Percentiles rank a stretch among this genome's conserved stretches.
Conservation (phyloP, 2,329 filamentous ascomycete species). For the Talaromyces albobiverticillius region DNA sequence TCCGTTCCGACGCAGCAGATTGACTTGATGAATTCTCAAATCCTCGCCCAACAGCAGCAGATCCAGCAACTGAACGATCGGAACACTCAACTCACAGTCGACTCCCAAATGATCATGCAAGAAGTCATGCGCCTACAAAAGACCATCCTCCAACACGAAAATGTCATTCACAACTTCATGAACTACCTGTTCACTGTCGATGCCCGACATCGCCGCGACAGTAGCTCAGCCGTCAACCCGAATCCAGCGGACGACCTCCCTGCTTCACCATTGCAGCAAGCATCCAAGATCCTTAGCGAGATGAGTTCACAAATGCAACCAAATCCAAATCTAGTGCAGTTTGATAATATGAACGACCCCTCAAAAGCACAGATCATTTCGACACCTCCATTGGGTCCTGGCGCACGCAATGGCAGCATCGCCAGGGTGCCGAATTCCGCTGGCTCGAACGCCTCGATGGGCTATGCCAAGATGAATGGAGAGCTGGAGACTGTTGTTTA, state of each 20-base stretch:
- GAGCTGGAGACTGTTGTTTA: slow-evolving; percentile 76
- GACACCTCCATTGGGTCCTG: slow-evolving; percentile 54
- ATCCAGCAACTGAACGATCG: slow-evolving; percentile 82
- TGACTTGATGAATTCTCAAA: slow-evolving; percentile 80
- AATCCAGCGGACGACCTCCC: slow-evolving; percentile 58
- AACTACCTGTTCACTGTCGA: slow-evolving; percentile 64
- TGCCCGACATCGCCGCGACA: slow-evolving; percentile 62
- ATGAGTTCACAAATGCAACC: slow-evolving; percentile 63
- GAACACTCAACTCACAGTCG: slow-evolving; percentile 72
- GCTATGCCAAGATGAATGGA: slow-evolving; percentile 48
- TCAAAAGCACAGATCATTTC: slow-evolving; percentile 56
- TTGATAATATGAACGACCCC: slow-evolving; percentile 64
- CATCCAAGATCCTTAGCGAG: slow-evolving; percentile 63
- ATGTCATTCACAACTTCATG: slow-evolving; percentile 69
- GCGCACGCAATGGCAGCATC: slow-evolving; percentile 40
- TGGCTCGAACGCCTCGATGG: slow-evolving; percentile 51
- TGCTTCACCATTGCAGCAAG: slow-evolving; percentile 66
- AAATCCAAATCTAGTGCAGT: slow-evolving; percentile 61
- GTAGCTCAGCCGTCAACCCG: slow-evolving; percentile 45
- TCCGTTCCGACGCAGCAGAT: slow-evolving; percentile 82
- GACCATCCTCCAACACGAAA: slow-evolving; percentile 69
- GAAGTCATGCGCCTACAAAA: slow-evolving; percentile 64
- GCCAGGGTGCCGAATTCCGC: slow-evolving; percentile 42
- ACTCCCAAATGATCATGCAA: slow-evolving; percentile 63
- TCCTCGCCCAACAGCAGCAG: slow-evolving; percentile 88